phyloP scores from a whole-genome alignment of 345 rosid genomes.

The Clarkia xantiana region DNA sequence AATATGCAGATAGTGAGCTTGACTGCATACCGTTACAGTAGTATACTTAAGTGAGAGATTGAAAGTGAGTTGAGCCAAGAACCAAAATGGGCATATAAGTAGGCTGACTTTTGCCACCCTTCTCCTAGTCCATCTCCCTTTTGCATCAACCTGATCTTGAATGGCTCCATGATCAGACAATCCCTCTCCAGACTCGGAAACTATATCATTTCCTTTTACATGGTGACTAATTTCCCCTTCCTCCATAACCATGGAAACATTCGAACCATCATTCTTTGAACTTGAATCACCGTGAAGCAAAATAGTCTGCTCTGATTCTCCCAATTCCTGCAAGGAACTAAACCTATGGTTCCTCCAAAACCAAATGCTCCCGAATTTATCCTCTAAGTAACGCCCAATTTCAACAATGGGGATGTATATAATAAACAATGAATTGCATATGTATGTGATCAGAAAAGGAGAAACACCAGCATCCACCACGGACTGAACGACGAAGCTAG shows the following conservation, averaged over 20 bases:
- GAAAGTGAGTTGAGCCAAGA: constrained; percentile 76
- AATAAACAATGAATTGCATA: constrained; percentile 82
- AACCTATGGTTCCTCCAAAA: constrained; percentile 42
- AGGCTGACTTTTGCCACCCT: constrained; percentile 81
- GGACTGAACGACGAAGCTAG: constrained; percentile 89
- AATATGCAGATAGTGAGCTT: too few relatives aligned
- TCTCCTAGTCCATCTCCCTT: constrained; percentile 77
- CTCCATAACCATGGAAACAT: constrained; percentile 14
- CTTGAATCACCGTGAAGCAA: constrained; percentile 35
- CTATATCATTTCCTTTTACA: constrained; percentile 15
- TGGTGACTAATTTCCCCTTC: constrained; percentile 24
- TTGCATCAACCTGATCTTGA: constrained; percentile 39
- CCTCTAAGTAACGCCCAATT: constrained; percentile 53
- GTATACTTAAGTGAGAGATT: constrained; percentile 87
- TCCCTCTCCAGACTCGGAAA: constrained; percentile 16
- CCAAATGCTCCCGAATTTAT: constrained; percentile 46
- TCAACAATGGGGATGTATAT: constrained; percentile 73
- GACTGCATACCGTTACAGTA: constrained; percentile 58
- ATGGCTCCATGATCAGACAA: constrained; percentile 12
- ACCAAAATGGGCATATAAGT: constrained; percentile 83
- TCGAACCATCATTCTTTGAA: constrained; percentile 12
- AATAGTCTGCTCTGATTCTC: constrained; percentile 60
- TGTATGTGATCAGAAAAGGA: constrained; percentile 79
- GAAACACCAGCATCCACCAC: constrained; percentile 86
- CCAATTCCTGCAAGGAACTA: constrained; percentile 18